Evolutionary conservation across 1,139 yeast genomes (phyloP).

Genomic region (Yamadazyma pseudoaaseri): DNA sequence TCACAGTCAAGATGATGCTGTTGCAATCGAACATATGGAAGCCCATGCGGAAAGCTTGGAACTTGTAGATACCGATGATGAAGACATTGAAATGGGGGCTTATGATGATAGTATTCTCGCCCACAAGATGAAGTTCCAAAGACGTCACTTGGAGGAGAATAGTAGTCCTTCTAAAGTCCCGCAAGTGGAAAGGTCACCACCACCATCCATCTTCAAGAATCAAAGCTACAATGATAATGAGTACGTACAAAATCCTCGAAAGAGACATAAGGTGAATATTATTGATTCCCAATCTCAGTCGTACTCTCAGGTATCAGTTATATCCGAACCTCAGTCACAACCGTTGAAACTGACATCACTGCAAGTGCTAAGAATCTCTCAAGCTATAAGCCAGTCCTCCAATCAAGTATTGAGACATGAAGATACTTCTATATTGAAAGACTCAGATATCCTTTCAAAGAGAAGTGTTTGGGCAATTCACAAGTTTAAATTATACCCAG

Average conservation of each 20-base stretch:
- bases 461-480: conserved; percentile 39
- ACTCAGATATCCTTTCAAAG: conserved; percentile 16
- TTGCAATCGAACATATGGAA: neutral
- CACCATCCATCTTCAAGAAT: conserved; percentile 3
- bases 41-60: conserved; percentile 8
- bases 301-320: neutral
- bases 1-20: conserved; percentile 14
- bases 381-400: conserved; percentile 4
- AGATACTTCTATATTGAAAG: conserved; percentile 14
- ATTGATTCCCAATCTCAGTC: conserved; percentile 4
- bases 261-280: conserved; percentile 7
- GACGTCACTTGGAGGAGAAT: conserved; percentile 1
- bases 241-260: conserved; percentile 15
- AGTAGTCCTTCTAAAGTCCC: conserved; percentile 10
- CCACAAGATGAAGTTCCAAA: conserved; percentile 9
- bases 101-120: conserved; percentile 17
- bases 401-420: conserved; percentile 2
- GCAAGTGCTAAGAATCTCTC: neutral
- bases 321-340: neutral
- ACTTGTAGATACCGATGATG: conserved; percentile 20
- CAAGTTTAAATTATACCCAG: conserved; percentile 37
- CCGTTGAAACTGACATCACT: neutral
- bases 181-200: conserved; percentile 5
- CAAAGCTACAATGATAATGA: conserved; percentile 1
- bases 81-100: conserved; percentile 6